Conservation (phyloP, 345 rosid species). For the Ceriops tagal region DNA sequence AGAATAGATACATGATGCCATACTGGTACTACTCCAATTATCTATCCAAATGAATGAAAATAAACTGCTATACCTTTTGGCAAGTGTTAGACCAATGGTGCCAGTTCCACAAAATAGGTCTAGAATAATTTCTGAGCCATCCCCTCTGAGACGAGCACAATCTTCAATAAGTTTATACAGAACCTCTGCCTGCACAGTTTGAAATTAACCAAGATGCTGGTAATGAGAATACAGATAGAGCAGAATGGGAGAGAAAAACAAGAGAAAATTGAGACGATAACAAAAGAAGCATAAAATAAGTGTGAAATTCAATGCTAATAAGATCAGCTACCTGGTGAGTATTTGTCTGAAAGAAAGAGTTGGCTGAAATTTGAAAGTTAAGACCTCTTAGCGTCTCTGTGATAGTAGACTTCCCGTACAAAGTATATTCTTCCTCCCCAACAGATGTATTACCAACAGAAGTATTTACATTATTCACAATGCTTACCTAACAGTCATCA, state of each 20-base stretch:
- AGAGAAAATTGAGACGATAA: background rate
- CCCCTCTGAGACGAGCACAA: constrained; percentile 74
- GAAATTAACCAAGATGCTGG: constrained; percentile 12
- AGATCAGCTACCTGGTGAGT: constrained; percentile 60
- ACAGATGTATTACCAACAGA: constrained; percentile 88
- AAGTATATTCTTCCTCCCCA: constrained; percentile 85
- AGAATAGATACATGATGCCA: background rate
- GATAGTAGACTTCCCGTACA: constrained; percentile 68
- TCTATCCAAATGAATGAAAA: constrained; percentile 7
- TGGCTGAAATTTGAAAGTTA: constrained; percentile 86
- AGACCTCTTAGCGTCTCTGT: constrained; percentile 79
- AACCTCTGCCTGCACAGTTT: constrained; percentile 72
- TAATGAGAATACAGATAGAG: constrained; percentile 1
- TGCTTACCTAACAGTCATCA: constrained; percentile 53
- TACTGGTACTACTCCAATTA: background rate
- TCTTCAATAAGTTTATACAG: constrained; percentile 82
- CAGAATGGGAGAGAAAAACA: constrained; percentile 3
- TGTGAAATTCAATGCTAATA: background rate
- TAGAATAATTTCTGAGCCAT: constrained; percentile 87
- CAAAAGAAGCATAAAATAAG: background rate
- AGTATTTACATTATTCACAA: constrained; percentile 82
- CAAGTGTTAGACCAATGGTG: constrained; percentile 87
- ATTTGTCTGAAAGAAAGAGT: constrained; percentile 94
- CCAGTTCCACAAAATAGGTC: constrained; percentile 98
- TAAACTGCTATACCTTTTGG: constrained; percentile 49